Conservation (phyloP, 768 basidiomycete genomes). For the Tremella fuciformis region DNA sequence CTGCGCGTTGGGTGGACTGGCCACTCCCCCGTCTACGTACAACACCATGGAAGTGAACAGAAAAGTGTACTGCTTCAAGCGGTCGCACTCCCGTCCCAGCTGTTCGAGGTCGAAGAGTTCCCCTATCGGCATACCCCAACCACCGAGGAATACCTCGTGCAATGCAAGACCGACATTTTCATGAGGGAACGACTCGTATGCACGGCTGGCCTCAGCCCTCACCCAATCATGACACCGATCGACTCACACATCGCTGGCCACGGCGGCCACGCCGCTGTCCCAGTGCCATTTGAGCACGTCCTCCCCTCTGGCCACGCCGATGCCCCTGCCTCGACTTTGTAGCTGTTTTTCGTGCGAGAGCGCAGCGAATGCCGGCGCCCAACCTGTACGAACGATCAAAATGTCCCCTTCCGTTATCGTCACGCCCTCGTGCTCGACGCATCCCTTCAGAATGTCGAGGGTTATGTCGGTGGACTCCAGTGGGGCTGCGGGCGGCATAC, state of each 20-base stretch:
- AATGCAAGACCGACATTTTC: neutral
- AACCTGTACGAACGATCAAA: conserved; percentile 15
- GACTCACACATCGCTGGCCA: conserved; percentile 5
- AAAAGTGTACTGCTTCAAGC: conserved; percentile 10
- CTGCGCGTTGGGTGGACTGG: conserved; percentile 13
- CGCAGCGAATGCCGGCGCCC: conserved; percentile 7
- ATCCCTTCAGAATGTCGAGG: conserved; percentile 2
- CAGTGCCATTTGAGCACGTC: conserved; percentile 15
- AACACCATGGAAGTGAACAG: conserved; percentile 10
- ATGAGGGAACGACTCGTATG: conserved; percentile 7
- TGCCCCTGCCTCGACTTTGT: neutral
- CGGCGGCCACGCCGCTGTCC: conserved; percentile 17
- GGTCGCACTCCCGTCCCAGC: conserved; percentile 11
- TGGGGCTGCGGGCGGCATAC: conserved; percentile 1
- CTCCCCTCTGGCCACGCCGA: conserved; percentile 8
- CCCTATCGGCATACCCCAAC: conserved; percentile 17
- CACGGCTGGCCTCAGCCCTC: neutral
- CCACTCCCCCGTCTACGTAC: conserved; percentile 16
- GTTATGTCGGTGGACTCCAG: conserved; percentile 8
- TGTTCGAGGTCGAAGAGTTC: conserved; percentile 9
- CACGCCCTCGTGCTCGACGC: conserved; percentile 10
- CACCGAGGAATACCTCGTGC: conserved; percentile 14
- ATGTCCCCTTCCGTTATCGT: conserved; percentile 13
- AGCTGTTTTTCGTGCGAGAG: neutral
- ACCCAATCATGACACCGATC: neutral